These are phyloP conservation scores for Cercospora berteroae DNA, from an alignment of 2,329 filamentous ascomycete species.

Conservation along the genomic window DNA sequence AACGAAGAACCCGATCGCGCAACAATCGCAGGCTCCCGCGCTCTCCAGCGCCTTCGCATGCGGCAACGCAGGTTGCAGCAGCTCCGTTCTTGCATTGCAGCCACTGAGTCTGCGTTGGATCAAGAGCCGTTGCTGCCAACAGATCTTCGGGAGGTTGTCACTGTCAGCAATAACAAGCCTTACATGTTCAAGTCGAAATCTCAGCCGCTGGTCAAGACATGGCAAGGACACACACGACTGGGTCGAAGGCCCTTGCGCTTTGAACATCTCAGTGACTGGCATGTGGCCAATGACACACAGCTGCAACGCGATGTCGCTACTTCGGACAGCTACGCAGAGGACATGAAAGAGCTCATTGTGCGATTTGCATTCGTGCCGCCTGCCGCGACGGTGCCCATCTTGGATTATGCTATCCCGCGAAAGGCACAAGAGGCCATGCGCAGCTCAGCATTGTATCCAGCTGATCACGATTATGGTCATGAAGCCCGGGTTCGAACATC, in stretches of 20 bases:
- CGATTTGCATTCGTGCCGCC: conserved; percentile 94
- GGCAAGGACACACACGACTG: conserved; percentile 26
- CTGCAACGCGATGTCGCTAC: conserved; percentile 52
- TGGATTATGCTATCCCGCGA: conserved; percentile 30
- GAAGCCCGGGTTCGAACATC: conserved; percentile 87
- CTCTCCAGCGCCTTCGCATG: conserved; percentile 28
- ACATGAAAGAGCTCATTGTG: conserved; percentile 71
- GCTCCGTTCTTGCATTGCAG: conserved; percentile 31
- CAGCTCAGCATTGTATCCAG: conserved; percentile 27
- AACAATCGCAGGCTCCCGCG: conserved; percentile 29
- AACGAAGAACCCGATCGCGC: conserved; percentile 27
- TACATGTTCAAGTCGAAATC: conserved; percentile 22
- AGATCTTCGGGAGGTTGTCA: conserved; percentile 34
- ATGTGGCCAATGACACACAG: conserved; percentile 21
- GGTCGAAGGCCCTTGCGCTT: conserved; percentile 26
- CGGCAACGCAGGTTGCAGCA: conserved; percentile 30
- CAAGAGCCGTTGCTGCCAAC: conserved; percentile 32
- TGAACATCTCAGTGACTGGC: conserved; percentile 33
- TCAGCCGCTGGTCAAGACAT: conserved; percentile 14
- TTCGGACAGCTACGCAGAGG: conserved; percentile 67
- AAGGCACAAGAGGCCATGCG: conserved; percentile 31
- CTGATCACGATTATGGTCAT: conserved; percentile 79
- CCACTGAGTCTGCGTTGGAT: conserved; percentile 25
- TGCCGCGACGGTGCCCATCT: conserved; percentile 67
- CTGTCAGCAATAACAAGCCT: conserved; percentile 23